Percentiles rank a stretch among this genome's conserved stretches.
These are phyloP conservation scores for Suhomyces chickasaworum DNA, from an alignment of 1,139 yeast genomes.

Conservation along the genomic window DNA sequence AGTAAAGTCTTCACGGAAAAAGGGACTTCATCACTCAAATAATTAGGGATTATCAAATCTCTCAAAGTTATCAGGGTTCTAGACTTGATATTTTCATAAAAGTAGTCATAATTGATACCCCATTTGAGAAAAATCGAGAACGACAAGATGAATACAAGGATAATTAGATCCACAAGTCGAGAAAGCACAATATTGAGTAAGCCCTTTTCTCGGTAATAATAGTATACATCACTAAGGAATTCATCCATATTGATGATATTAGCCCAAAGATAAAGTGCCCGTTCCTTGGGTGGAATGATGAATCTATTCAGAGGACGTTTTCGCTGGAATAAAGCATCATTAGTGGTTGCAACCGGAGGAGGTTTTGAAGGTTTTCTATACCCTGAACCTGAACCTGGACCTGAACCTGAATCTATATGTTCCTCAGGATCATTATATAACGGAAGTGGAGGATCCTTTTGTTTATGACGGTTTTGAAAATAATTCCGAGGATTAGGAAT, in stretches of 20 bases:
- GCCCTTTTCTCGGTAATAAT: conserved; percentile 85
- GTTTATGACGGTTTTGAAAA: conserved; percentile 6
- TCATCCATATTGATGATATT: conserved; percentile 88
- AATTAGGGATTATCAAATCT: conserved; percentile 60
- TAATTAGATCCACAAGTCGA: conserved; percentile 64
- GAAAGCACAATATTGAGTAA: conserved; percentile 70
- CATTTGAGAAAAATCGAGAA: conserved; percentile 79
- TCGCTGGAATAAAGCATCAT: conserved; percentile 4
- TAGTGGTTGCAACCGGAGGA: background rate
- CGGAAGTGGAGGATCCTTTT: conserved; percentile 8
- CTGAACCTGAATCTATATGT: too few species aligned
- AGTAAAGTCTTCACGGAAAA: conserved; percentile 57
- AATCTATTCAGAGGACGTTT: conserved; percentile 7
- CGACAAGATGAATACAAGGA: conserved; percentile 74
- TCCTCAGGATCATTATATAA: conserved; percentile 5
- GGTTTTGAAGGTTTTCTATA: conserved; percentile 8
- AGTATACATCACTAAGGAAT: conserved; percentile 79
- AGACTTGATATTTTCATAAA: conserved; percentile 34
- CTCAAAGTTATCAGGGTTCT: conserved; percentile 31
- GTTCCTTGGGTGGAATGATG: conserved; percentile 61
- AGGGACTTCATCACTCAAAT: conserved; percentile 54
- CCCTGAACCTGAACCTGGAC: background rate
- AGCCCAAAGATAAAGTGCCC: conserved; percentile 95
- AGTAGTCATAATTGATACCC: conserved; percentile 69
- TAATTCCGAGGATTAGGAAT: conserved; percentile 13